phyloP scores from a whole-genome alignment of 1,284 basidiomycete genomes.

The Ceratobasidium sp. region DNA sequence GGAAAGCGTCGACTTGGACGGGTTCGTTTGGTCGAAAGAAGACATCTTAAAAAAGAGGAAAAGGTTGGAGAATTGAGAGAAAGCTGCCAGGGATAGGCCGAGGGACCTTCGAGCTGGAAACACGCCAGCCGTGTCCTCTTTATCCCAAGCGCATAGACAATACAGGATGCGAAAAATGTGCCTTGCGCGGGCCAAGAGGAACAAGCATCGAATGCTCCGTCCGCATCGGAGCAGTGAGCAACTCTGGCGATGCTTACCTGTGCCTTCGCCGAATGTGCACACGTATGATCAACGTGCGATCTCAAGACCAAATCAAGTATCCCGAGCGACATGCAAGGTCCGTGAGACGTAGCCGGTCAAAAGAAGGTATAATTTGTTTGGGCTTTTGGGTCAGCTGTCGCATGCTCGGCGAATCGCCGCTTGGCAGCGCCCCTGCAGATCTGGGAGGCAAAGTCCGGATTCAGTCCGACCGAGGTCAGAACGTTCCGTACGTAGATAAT shows the following conservation, averaged over 20 bases:
- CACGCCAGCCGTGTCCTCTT: background rate
- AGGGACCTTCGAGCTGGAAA: conserved; percentile 28
- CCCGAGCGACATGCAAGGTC: conserved; percentile 5
- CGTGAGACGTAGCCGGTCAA: conserved; percentile 38
- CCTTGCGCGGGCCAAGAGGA: conserved; percentile 4
- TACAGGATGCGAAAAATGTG: background rate
- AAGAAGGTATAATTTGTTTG: conserved; percentile 18
- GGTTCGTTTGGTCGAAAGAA: conserved; percentile 1
- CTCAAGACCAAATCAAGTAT: background rate
- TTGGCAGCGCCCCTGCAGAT: conserved; percentile 15
- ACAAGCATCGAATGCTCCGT: conserved; percentile 10
- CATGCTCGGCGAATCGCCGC: conserved; percentile 31
- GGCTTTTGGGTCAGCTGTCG: conserved; percentile 1
- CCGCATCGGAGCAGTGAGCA: conserved; percentile 1
- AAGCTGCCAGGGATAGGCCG: conserved; percentile 35
- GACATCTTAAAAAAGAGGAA: conserved; percentile 14
- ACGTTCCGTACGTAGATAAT: background rate
- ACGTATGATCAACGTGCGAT: background rate
- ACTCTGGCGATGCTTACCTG: conserved; percentile 7
- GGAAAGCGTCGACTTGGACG: conserved; percentile 12
- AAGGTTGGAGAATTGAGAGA: background rate
- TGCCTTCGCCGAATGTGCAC: background rate
- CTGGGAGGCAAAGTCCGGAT: conserved; percentile 20
- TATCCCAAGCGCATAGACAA: conserved; percentile 6
- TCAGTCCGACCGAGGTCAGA: conserved; percentile 20